Conservation (phyloP, 257 asterid genomes). For the Solanum commersonii region DNA sequence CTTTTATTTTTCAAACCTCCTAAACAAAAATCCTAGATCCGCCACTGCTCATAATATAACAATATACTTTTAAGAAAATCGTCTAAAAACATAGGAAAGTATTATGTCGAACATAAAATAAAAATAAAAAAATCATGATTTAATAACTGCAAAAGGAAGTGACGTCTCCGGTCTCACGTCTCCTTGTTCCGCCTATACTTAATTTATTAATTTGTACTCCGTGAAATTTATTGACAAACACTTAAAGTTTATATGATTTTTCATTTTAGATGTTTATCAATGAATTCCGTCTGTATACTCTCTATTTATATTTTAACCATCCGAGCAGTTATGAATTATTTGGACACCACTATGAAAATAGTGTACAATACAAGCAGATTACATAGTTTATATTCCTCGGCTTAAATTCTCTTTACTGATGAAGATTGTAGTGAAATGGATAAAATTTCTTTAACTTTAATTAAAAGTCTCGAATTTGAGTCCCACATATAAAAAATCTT, state of each 20-base stretch:
- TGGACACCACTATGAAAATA: not conserved
- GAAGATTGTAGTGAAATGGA: not conserved
- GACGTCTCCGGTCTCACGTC: no score
- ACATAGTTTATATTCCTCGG: not conserved
- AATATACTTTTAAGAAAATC: no score
- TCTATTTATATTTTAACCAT: not conserved
- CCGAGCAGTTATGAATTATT: not conserved
- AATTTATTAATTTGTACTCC: no score
- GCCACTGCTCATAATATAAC: no score
- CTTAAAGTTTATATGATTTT: no score
- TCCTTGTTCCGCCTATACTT: no score
- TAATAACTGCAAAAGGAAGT: not conserved
- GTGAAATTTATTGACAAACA: no score
- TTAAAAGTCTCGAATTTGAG: no score
- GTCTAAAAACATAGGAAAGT: not conserved
- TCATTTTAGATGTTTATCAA: no score
- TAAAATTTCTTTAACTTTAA: no score
- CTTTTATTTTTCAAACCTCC: no score
- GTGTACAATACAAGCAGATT: not conserved
- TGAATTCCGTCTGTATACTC: not conserved
- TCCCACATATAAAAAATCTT: accelerated
- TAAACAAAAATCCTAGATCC: accelerated
- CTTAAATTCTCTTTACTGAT: not conserved
- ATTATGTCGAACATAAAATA: no score
- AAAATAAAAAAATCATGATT: not conserved